Conservation (phyloP, 208 protist genomes). For the Leishmania tropica region DNA sequence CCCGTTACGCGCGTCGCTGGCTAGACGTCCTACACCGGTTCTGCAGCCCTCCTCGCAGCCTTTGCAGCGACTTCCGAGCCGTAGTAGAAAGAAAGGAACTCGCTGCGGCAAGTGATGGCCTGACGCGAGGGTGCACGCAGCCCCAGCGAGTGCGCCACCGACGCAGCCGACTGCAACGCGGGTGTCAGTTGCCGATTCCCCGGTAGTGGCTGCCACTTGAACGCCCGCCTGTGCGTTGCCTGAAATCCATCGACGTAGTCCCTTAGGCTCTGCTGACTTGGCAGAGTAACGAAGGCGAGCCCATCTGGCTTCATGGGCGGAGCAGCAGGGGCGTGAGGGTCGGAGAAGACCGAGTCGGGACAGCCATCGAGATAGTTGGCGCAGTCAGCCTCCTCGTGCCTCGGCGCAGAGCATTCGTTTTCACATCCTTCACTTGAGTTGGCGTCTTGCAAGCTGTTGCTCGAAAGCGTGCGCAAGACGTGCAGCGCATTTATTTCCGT, state of each 20-base stretch:
- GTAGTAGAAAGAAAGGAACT: slow-evolving; percentile 41
- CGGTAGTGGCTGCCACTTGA: slow-evolving; percentile 43
- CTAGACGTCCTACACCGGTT: neutral
- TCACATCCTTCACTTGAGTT: no score
- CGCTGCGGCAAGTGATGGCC: slow-evolving; percentile 17
- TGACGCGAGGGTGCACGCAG: slow-evolving; percentile 20
- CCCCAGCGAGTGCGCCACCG: slow-evolving; percentile 16
- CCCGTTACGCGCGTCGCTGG: no score
- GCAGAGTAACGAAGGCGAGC: neutral
- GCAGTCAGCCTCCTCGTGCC: no score
- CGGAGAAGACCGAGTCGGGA: no score
- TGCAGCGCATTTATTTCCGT: slow-evolving; percentile 9
- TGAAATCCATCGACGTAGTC: slow-evolving; percentile 30
- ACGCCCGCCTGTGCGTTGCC: slow-evolving; percentile 17
- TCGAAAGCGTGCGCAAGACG: slow-evolving; percentile 16
- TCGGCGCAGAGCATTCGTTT: no score
- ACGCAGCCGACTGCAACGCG: slow-evolving; percentile 27
- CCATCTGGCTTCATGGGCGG: neutral
- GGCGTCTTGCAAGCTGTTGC: no score
- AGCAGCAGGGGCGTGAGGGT: no score
- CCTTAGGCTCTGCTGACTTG: neutral
- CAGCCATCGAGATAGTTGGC: no score
- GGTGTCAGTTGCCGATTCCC: neutral
- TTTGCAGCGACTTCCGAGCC: neutral
- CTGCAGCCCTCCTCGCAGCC: neutral